A percentile compares a stretch with the other conserved stretches of the same genome.
Conservation (phyloP, 176 grass and related monocot species). For the Ensete glaucum region DNA sequence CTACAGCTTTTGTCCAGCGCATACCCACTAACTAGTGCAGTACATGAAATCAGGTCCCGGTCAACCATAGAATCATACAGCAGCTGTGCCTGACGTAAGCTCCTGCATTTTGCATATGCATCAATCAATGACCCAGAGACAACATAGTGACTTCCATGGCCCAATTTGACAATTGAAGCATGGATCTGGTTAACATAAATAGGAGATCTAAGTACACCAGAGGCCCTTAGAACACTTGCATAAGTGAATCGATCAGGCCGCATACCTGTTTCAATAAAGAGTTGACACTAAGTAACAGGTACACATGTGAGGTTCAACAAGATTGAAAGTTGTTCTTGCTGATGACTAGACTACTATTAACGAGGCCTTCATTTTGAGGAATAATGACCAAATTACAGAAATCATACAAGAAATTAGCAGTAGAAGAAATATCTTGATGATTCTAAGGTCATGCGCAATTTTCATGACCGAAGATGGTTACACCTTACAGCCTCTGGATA, state of each 20-base stretch:
- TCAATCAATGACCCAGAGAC: constrained; percentile 55
- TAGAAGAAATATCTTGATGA: neutral
- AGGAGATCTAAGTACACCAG: constrained; percentile 28
- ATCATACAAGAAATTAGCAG: neutral
- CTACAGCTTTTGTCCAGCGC: constrained; percentile 40
- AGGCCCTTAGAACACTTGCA: constrained; percentile 54
- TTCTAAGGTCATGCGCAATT: too few relatives aligned
- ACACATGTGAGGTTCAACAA: neutral
- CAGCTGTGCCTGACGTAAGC: constrained; percentile 35
- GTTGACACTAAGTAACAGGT: constrained; percentile 7
- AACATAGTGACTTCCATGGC: constrained; percentile 37
- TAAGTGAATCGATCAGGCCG: constrained; percentile 65
- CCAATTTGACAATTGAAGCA: constrained; percentile 51
- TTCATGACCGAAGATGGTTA: too few relatives aligned
- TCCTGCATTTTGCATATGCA: constrained; percentile 58
- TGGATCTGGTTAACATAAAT: constrained; percentile 42
- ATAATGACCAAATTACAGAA: neutral
- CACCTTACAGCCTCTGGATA: neutral
- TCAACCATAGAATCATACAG: constrained; percentile 47
- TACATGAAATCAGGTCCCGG: constrained; percentile 50
- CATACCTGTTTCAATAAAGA: constrained; percentile 33
- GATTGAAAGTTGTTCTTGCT: neutral
- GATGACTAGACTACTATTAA: neutral
- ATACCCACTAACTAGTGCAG: constrained; percentile 63
- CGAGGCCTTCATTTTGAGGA: neutral